phyloP scores from a whole-genome alignment of 2,329 filamentous ascomycete genomes.

The Calonectria hawksworthii region DNA sequence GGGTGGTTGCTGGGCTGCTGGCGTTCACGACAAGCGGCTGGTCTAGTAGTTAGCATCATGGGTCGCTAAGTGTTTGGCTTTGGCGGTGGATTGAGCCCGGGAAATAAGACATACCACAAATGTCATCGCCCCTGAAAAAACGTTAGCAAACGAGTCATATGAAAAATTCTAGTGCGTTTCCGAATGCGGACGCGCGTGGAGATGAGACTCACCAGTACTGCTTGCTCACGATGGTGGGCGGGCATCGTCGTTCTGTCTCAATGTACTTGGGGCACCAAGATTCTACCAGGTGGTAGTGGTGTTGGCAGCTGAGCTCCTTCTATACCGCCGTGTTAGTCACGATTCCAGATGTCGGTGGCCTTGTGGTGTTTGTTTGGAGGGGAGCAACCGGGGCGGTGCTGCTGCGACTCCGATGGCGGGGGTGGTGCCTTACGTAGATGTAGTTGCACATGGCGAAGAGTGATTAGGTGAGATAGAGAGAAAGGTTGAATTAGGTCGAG shows the following conservation, averaged over 20 bases:
- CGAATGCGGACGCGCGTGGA: neutral
- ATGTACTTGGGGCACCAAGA: conserved; percentile 63
- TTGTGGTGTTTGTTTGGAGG: neutral
- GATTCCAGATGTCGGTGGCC: neutral
- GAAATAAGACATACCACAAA: conserved; percentile 56
- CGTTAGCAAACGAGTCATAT: conserved; percentile 41
- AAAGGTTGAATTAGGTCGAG: conserved; percentile 12
- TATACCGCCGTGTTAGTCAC: conserved; percentile 43
- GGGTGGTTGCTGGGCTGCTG: conserved; percentile 55
- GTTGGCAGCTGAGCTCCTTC: conserved; percentile 66
- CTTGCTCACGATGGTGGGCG: conserved; percentile 59
- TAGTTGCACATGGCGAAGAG: conserved; percentile 63
- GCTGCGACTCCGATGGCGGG: conserved; percentile 7
- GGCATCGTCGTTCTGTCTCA: conserved; percentile 58
- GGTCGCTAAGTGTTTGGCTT: conserved; percentile 14
- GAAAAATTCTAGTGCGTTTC: conserved; percentile 18
- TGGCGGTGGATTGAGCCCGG: conserved; percentile 31
- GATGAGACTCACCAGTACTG: conserved; percentile 58
- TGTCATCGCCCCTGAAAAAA: conserved; percentile 57
- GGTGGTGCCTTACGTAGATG: conserved; percentile 60
- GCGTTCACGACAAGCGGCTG: conserved; percentile 57
- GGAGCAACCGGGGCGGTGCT: conserved; percentile 2
- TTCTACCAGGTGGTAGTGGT: conserved; percentile 64
- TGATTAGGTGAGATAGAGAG: conserved; percentile 10
- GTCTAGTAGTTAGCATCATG: conserved; percentile 38